Base-by-base conservation (phyloP, 2,329 filamentous ascomycete species). In the Cercospora sesami region DNA sequence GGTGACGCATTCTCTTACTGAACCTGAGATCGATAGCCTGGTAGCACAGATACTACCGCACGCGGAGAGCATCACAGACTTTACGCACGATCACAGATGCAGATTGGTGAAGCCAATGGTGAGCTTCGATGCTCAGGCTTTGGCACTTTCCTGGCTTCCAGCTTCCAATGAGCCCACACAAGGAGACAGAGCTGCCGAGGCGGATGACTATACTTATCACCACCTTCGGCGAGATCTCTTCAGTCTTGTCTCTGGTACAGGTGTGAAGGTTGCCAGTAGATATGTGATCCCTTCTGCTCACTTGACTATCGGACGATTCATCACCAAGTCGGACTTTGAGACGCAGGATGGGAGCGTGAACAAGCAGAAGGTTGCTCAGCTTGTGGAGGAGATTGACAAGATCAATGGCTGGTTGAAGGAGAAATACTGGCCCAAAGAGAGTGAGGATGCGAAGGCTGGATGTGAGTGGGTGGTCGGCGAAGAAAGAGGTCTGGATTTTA, bases 261-360 rank as follows among this genome's bases (percentile, higher is more conserved):
- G 91, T 1, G 83, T 94, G n/a, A 81, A 85, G 16, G 85, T 97
- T 36, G 90, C 85, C 23, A 92, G 91, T 63, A 85, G 94, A 66
- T 98, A 97, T 78, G 89, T 94, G 26, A 92, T 96, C 2, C 94
- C 94, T 1, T 94, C 91, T 58, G 93, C 92, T 16, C 94, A 98
- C 81, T 86, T 97, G 75, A 97, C 94, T 0, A 86, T 98, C 66
- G 94, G 87, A 0, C 85, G 94, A 3, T 97, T 95, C 77, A 85
- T 97, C 53, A 85, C 84, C 9, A 85, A 88, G 48, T 81, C 84
- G 12, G 92, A 94, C 53, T 82, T 85, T 45, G 74, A 76, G 42
- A 77, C 78, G 1, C 71, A 74, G 4, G 85, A 84, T 7, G 79
- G 81, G 5, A 78, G 72, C 63, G 70, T 76, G 65, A 80, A 86